These are phyloP conservation scores for Aristolochia fimbriata DNA, from an alignment of 164 flowering plant species.

Conservation along the genomic window DNA sequence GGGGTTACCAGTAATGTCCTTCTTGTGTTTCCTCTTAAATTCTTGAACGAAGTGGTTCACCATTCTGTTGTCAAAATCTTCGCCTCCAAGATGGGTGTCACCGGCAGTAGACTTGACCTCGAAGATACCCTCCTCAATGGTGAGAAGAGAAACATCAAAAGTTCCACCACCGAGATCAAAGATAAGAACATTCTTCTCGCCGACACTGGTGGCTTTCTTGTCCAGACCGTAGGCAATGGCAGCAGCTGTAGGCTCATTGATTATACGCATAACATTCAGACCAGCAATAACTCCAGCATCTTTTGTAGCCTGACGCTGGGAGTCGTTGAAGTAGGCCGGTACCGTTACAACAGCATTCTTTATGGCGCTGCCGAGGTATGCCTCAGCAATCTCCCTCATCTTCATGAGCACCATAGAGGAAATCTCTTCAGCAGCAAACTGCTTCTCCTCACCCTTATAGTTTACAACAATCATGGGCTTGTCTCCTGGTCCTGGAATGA, in stretches of 20 bases:
- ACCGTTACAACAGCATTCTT: constrained; percentile 32
- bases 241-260: constrained; percentile 44
- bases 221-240: constrained; percentile 46
- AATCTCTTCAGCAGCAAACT: constrained; percentile 27
- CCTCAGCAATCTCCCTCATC: constrained; percentile 45
- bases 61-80: constrained; percentile 32
- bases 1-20: constrained; percentile 23
- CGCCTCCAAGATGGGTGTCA: constrained; percentile 36
- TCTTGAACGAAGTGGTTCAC: constrained; percentile 31
- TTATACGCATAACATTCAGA: constrained; percentile 30
- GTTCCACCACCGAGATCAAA: constrained; percentile 46
- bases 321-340: constrained; percentile 31
- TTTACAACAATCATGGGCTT: constrained; percentile 28
- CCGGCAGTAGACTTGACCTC: constrained; percentile 40
- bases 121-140: constrained; percentile 29
- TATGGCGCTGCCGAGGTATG: constrained; percentile 25
- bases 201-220: constrained; percentile 28
- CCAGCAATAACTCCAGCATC: constrained; percentile 41
- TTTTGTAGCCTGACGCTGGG: constrained; percentile 34
- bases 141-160: constrained; percentile 38
- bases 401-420: constrained; percentile 30
- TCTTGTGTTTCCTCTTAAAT: constrained; percentile 30
- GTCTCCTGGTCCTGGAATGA: constrained; percentile 24
- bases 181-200: constrained; percentile 32
- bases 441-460: constrained; percentile 26